Conservation (phyloP, 208 protist genomes). For the Crithidia brevicula region DNA sequence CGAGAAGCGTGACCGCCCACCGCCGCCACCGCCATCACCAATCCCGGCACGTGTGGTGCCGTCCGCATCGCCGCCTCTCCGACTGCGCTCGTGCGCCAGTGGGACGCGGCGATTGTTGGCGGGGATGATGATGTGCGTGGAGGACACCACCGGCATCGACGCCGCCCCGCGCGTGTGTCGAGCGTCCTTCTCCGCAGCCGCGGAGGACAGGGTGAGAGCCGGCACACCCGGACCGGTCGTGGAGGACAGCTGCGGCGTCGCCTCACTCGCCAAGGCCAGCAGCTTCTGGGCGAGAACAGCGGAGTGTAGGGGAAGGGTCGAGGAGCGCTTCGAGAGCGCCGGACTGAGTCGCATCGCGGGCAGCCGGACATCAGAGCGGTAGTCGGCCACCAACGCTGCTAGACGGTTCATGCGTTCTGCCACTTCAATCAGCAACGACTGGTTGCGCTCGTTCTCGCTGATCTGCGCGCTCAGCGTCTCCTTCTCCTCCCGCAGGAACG, state of each 20-base stretch:
- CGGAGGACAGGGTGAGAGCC: too few relatives aligned
- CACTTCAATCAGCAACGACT: constrained; percentile 38
- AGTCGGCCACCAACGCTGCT: constrained; percentile 26
- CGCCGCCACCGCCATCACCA: not conserved
- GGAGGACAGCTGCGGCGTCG: constrained; percentile 2
- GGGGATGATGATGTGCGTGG: constrained; percentile 39
- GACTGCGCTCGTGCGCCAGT: constrained; percentile 13
- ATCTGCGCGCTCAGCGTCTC: constrained; percentile 23
- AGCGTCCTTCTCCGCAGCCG: not conserved
- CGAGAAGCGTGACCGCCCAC: not conserved
- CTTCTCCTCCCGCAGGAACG: constrained; percentile 44
- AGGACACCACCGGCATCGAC: constrained; percentile 9
- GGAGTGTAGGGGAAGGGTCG: constrained; percentile 34
- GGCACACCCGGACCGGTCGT: not conserved
- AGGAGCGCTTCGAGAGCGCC: constrained; percentile 31
- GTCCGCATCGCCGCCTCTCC: constrained; percentile 1
- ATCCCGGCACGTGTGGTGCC: not conserved
- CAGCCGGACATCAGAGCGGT: constrained; percentile 51
- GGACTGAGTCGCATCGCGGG: constrained; percentile 18
- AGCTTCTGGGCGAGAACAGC: constrained; percentile 53
- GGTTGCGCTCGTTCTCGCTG: constrained; percentile 23
- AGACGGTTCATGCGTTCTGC: constrained; percentile 45
- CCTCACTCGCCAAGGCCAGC: constrained; percentile 65
- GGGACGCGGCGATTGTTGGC: constrained; percentile 48
- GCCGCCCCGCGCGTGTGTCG: not conserved